phyloP scores from a whole-genome alignment of 306 rosid species.

The Leucaena leucocephala region DNA sequence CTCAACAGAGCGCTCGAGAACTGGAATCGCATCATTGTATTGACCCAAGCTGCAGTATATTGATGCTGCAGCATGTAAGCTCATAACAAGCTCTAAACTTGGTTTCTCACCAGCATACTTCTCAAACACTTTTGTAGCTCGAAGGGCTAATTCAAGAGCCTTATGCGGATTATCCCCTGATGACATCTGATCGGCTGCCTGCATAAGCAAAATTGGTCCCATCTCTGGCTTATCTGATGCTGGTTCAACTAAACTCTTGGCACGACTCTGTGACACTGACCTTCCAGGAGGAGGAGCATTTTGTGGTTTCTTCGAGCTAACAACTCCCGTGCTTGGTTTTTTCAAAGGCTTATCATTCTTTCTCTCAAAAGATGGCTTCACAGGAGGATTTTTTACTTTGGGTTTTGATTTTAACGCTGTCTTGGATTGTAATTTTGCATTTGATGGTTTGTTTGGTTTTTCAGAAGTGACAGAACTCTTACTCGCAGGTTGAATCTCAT shows the following conservation, averaged over 20 bases:
- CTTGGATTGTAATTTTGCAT: constrained; percentile 39
- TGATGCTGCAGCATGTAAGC: constrained; percentile 83
- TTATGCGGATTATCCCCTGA: constrained; percentile 80
- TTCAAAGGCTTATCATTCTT: constrained; percentile 43
- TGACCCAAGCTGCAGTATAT: constrained; percentile 86
- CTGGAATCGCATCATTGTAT: constrained; percentile 80
- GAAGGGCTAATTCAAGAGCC: constrained; percentile 87
- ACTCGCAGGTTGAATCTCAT: constrained; percentile 50
- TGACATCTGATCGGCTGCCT: constrained; percentile 82
- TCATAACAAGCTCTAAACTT: constrained; percentile 83
- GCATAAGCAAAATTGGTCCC: constrained; percentile 77
- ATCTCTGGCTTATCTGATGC: constrained; percentile 61
- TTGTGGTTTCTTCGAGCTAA: constrained; percentile 52
- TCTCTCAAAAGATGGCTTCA: constrained; percentile 54
- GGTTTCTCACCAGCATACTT: constrained; percentile 61
- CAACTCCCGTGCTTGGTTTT: constrained; percentile 52
- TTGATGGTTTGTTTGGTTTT: constrained; percentile 51
- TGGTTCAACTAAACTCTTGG: constrained; percentile 48
- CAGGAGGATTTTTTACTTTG: constrained; percentile 56
- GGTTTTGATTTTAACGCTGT: constrained; percentile 52
- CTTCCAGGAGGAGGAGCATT: constrained; percentile 56
- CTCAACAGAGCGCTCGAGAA: constrained; percentile 76
- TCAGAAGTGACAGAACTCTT: constrained; percentile 54
- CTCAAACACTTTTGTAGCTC: constrained; percentile 75
- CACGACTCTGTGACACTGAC: constrained; percentile 45